phyloP scores from a whole-genome alignment of 2,329 filamentous ascomycete species.

The Pseudogymnoascus sp. region DNA sequence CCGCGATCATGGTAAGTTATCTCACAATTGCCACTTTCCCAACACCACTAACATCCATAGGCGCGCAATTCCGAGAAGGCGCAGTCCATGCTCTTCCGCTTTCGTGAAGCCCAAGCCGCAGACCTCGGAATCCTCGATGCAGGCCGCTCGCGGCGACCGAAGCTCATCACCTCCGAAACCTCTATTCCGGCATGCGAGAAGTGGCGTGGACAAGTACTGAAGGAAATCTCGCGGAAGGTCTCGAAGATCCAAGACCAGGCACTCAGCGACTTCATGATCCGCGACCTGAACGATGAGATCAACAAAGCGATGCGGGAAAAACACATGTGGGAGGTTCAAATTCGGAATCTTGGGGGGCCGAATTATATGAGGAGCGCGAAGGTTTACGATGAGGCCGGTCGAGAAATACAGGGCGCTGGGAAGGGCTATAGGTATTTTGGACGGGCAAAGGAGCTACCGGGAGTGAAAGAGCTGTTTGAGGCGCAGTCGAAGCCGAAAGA shows the following conservation, averaged over 20 bases:
- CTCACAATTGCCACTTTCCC: not conserved
- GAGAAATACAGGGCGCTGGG: conserved; percentile 58
- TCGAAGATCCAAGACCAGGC: conserved; percentile 87
- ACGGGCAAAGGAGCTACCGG: conserved; percentile 78
- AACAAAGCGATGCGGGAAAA: conserved; percentile 99
- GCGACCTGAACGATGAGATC: conserved; percentile 98
- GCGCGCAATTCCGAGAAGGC: conserved; percentile 97
- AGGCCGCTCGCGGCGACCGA: conserved; percentile 80
- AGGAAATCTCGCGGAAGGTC: conserved; percentile 95
- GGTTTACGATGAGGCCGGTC: conserved; percentile 47
- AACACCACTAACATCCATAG: conserved; percentile 37
- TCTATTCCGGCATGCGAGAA: conserved; percentile 86
- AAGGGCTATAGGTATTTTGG: conserved; percentile 96
- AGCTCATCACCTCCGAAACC: conserved; percentile 79
- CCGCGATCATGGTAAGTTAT: conserved; percentile 26
- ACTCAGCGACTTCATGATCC: conserved; percentile 93
- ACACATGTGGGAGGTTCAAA: conserved; percentile 98
- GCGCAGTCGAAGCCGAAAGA: conserved; percentile 55
- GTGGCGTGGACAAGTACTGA: conserved; percentile 95
- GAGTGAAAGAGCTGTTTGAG: conserved; percentile 94
- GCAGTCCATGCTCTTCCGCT: conserved; percentile 99
- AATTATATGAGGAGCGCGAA: conserved; percentile 41
- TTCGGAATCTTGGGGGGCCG: conserved; percentile 80
- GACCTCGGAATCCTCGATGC: conserved; percentile 95
- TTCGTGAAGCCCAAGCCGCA: conserved; percentile 92